Percentiles rank a stretch among this genome's conserved stretches.
Evolutionary conservation across 164 flowering plant genomes (phyloP).

Genomic region (Stephania japonica): DNA sequence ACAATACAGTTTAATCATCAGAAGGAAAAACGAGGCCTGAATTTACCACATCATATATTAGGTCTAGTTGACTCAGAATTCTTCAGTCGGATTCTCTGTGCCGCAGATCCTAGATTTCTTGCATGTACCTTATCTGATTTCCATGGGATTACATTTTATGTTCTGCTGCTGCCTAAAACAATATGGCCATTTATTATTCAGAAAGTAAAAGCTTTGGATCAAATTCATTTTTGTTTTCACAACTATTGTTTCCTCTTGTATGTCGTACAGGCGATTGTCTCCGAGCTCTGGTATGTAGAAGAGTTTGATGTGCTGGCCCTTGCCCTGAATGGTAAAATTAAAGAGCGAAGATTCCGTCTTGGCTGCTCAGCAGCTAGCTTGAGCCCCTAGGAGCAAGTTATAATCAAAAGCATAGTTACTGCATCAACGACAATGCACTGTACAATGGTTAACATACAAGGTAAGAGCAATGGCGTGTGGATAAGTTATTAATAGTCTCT

Average conservation of each 20-base stretch:
- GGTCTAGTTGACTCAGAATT: not conserved
- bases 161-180: not conserved
- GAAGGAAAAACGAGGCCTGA: no score
- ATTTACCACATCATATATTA: no score
- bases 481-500: no score
- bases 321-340: conserved; percentile 81
- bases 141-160: not conserved
- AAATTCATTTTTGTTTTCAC: not conserved
- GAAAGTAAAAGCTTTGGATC: not conserved
- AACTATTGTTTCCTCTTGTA: conserved; percentile 1
- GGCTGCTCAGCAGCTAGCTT: conserved; percentile 41
- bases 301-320: conserved; percentile 85
- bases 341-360: conserved; percentile 48
- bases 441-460: no score
- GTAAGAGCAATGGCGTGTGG: no score
- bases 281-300: conserved; percentile 96
- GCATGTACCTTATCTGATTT: not conserved
- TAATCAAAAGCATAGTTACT: no score
- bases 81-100: not conserved
- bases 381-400: conserved; percentile 5
- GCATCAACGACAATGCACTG: no score
- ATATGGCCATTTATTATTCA: no score
- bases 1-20: not conserved
- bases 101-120: not conserved
- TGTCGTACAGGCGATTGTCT: conserved; percentile 56